These are phyloP conservation scores for Solanum megistacrolobum DNA, from an alignment of 257 asterid genomes.

Conservation along the genomic window DNA sequence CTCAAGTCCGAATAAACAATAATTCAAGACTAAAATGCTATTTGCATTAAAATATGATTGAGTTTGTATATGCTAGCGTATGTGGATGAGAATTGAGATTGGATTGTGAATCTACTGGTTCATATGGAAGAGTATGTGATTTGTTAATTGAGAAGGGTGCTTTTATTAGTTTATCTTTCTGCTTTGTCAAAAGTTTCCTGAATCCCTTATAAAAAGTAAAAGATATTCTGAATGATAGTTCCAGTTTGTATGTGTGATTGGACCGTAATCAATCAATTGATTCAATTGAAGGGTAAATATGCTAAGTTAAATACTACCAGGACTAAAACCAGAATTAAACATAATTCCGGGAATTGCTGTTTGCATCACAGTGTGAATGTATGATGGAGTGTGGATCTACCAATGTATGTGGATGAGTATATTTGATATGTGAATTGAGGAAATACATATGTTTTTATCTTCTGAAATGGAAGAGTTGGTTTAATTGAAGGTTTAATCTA, in stretches of 20 bases:
- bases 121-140: neutral
- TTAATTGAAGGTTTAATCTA: neutral
- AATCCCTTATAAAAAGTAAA: neutral
- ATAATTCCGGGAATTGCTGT: neutral
- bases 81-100: neutral
- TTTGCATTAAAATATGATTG: neutral
- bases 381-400: neutral
- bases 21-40: neutral
- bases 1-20: neutral
- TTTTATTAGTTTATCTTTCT: neutral
- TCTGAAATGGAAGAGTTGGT: neutral
- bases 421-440: neutral
- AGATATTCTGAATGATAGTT: neutral
- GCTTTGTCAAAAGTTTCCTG: neutral
- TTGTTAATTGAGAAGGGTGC: neutral
- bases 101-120: neutral
- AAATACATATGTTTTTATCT: neutral
- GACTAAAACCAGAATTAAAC: neutral
- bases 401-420: neutral
- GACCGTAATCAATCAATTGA: neutral
- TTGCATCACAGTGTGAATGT: neutral
- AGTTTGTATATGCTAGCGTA: neutral
- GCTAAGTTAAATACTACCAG: neutral
- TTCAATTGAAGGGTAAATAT: neutral
- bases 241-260: neutral